These are phyloP conservation scores for Phycomyces blakesleeanus DNA, from an alignment of 192 early-diverging fungal genomes.

Conservation along the genomic window DNA sequence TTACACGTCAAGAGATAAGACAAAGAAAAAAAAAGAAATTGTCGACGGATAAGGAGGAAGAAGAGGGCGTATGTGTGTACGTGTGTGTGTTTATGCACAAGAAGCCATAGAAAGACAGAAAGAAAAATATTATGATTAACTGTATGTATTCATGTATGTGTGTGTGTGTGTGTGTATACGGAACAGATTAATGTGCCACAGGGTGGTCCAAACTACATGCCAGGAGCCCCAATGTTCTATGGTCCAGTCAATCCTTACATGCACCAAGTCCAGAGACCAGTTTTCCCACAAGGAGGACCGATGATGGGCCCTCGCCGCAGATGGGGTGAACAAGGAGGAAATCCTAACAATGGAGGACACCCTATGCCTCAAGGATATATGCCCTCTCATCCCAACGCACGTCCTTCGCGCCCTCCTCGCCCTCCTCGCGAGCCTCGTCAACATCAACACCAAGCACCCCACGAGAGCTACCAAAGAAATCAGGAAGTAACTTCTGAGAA, in stretches of 20 bases:
- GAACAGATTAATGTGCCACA: slow-evolving; percentile 54
- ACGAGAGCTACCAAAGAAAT: background rate
- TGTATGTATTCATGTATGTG: slow-evolving; percentile 4
- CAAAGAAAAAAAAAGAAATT: too few relatives aligned
- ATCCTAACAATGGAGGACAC: slow-evolving; percentile 27
- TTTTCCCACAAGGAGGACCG: slow-evolving; percentile 40
- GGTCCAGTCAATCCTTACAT: slow-evolving; percentile 28
- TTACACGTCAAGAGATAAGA: too few relatives aligned
- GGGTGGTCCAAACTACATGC: slow-evolving; percentile 47
- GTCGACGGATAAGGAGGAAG: too few relatives aligned
- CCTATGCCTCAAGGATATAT: slow-evolving; percentile 37
- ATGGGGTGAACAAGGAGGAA: slow-evolving; percentile 33
- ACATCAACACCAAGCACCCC: slow-evolving; percentile 2
- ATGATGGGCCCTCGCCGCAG: slow-evolving; percentile 34
- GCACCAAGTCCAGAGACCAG: slow-evolving; percentile 33
- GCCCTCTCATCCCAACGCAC: slow-evolving; percentile 37
- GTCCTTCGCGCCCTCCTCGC: slow-evolving; percentile 43
- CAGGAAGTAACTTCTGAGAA: too few relatives aligned
- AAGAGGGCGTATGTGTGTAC: too few relatives aligned
- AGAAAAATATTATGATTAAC: too few relatives aligned
- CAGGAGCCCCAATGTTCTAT: slow-evolving; percentile 39
- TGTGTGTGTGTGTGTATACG: too few relatives aligned
- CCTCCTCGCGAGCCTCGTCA: slow-evolving; percentile 37
- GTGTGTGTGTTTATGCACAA: too few relatives aligned
- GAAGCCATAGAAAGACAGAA: too few relatives aligned